Evolutionary conservation across 768 basidiomycete species (phyloP), one percentile per base, ranked within the genome.

Genomic region (Pleurotus tuber-regium): DNA sequence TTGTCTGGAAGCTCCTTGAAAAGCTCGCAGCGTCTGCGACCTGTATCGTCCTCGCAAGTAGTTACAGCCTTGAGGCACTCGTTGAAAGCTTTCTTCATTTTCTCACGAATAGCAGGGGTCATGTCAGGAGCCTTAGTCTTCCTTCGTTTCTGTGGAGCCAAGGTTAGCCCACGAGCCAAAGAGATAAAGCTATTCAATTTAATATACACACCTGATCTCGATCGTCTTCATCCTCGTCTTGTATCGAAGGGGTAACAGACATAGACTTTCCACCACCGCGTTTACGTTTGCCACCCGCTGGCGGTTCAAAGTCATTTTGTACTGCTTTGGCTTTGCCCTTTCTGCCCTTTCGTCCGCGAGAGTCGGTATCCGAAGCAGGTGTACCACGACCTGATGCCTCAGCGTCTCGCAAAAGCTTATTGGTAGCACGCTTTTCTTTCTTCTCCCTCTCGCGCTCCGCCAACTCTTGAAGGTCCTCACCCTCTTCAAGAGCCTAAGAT

Each of bases 1-100:
- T 75, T 84, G 62, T 88, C 85, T 4, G 92, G 92, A n/a, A 89
- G 76, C 55, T 92, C 90, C 52, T 83, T 80, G 80, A 96, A 96
- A 36, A 95, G 78, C 54, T 92, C 89, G 60, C 89, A 90, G 14
- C 90, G 86, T 66, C 84, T 86, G 47, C 92, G 82, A 40, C 89
- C 87, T 38, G 77, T 80, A 6, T 80, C 75, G 57, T 89, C 86
- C 64, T 87, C 83, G 57, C 86, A 84, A 54, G 75, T 79, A 38
- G 84, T 67, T 24, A 93, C 87, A 23, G 89, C 86, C 57, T 81
- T 82, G 66, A 85, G 77, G 60, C 85, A 86, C 58, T 88, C 89
- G 44, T 77, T 77, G 64, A 92, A 91, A 3, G 82, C 82, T 63
- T 88, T 89, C 74, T 91, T 92, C 88, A 92, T 86, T 63, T 79